phyloP scores from a whole-genome alignment of 345 rosid genomes.

The Laguncularia racemosa region DNA sequence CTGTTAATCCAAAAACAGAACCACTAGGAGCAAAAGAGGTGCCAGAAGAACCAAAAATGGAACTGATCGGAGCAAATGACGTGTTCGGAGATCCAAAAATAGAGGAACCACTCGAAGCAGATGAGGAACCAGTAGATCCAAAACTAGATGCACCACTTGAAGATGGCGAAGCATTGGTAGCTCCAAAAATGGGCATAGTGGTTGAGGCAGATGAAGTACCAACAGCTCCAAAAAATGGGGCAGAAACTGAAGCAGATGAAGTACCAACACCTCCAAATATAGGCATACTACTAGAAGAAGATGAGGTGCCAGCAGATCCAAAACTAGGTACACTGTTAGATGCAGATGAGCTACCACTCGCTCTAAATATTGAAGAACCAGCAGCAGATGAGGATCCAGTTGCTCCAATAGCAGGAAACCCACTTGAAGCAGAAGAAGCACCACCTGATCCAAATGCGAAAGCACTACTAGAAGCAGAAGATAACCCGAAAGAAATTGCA shows the following conservation, averaged over 20 bases:
- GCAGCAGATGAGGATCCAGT: conserved; percentile 2
- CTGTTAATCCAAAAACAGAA: background rate
- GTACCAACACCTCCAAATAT: conserved; percentile 2
- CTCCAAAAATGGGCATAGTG: conserved; percentile 5
- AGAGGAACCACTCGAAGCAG: background rate
- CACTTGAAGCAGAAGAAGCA: conserved; percentile 2
- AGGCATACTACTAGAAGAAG: background rate
- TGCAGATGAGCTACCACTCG: conserved; percentile 5
- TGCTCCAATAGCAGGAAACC: background rate
- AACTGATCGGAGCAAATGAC: conserved; percentile 5
- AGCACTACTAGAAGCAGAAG: conserved; percentile 33
- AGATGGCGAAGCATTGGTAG: background rate
- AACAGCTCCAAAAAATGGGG: conserved; percentile 5
- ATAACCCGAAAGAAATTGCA: conserved; percentile 37
- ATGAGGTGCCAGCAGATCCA: conserved; percentile 2
- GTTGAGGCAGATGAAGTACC: conserved; percentile 8
- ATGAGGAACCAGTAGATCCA: conserved; percentile 9
- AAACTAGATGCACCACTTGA: conserved; percentile 5
- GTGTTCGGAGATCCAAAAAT: conserved; percentile 11
- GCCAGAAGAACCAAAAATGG: background rate
- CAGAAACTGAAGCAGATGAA: conserved; percentile 1
- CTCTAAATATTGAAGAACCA: conserved; percentile 31
- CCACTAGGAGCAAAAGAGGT: background rate
- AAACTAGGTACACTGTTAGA: conserved; percentile 1
- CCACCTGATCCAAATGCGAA: conserved; percentile 43